phyloP scores from a whole-genome alignment of 805 yeast species.

The Starmerella stellata region DNA sequence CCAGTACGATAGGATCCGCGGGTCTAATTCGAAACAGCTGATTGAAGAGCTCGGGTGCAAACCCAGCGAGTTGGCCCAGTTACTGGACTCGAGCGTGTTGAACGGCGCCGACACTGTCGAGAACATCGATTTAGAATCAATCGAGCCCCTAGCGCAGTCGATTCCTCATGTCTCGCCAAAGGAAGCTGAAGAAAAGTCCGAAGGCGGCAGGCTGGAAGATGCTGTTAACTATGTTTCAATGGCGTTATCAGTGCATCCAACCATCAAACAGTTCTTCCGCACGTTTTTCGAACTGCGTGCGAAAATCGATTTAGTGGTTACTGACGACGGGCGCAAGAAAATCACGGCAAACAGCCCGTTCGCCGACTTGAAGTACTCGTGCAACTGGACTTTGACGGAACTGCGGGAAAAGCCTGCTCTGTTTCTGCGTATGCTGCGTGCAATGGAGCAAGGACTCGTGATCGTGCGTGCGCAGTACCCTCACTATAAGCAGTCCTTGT shows the following conservation, averaged over 20 bases:
- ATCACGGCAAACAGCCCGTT: constrained; percentile 68
- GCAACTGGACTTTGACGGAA: constrained; percentile 60
- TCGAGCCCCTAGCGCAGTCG: not conserved
- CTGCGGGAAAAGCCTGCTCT: constrained; percentile 60
- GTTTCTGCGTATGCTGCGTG: constrained; percentile 76
- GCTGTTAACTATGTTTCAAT: constrained; percentile 5
- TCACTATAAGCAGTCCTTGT: constrained; percentile 26
- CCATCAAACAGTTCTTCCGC: constrained; percentile 47
- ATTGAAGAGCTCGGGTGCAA: constrained; percentile 18
- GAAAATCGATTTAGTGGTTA: constrained; percentile 50
- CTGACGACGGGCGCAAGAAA: constrained; percentile 64
- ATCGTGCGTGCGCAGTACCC: constrained; percentile 43
- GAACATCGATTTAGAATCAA: constrained; percentile 26
- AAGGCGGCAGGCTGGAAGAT: constrained; percentile 29
- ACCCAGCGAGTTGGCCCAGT: too few relatives aligned
- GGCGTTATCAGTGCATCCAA: constrained; percentile 34
- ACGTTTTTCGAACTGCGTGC: constrained; percentile 44
- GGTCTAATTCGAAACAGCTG: constrained; percentile 32
- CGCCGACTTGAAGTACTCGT: constrained; percentile 81
- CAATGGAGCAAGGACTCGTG: constrained; percentile 62
- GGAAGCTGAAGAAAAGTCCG: constrained; percentile 22
- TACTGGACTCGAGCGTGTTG: too few relatives aligned
- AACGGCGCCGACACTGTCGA: constrained; percentile 68
- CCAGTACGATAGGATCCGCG: constrained; percentile 32
- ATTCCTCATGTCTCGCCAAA: constrained; percentile 4